Evolutionary conservation across 805 yeast genomes (phyloP), one percentile per base, ranked within the genome.

Genomic region (Scheffersomyces amazonensis): DNA sequence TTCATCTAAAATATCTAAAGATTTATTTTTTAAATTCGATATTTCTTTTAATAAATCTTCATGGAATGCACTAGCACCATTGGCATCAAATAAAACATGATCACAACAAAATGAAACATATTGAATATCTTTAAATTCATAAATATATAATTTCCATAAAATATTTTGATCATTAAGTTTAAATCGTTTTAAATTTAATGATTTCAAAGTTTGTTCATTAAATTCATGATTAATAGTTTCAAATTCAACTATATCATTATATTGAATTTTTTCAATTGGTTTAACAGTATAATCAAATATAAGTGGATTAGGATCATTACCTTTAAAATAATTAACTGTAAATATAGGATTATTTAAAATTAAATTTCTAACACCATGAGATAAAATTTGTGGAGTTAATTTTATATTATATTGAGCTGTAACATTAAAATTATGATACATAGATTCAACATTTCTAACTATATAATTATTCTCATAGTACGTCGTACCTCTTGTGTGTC

Each of bases 21-120:
- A 18, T 31, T 31, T 32, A 17, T 15, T 40, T 38, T 20, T 47
- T 10, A 35, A 42, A 23, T 36, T 21, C 19, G 18, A 44, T 36
- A 47, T 20, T 25, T 44, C 45, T 12, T 37, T 23, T 9, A 44
- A 32, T 19, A 64, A 49, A 18, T 55, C 52, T 15, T 46, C 40
- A 31, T 61, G 66, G 42, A 66, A 60, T 31, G 44, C 46, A 13
- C 41, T 38, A 2, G 62, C 66, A 12, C 65, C 50, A 12, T 50
- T 50, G 2, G 71, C 73, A 44, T 66, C 71, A 30, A 58, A 54
- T 9, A 60, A 39, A 3, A 53, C 19, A 39, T 58, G 70, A 18
- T 63, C 62, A 37, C 54, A 57, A 17, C 34, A 35, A 25, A 64
- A 50, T 9, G 56, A 32, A 7, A 57, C 8, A 35, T 54, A 48